A percentile compares a stretch with the other conserved stretches of the same genome.
These are phyloP conservation scores for Karstenula rhodostoma DNA, from an alignment of 2,329 filamentous ascomycete species.

Conservation along the genomic window DNA sequence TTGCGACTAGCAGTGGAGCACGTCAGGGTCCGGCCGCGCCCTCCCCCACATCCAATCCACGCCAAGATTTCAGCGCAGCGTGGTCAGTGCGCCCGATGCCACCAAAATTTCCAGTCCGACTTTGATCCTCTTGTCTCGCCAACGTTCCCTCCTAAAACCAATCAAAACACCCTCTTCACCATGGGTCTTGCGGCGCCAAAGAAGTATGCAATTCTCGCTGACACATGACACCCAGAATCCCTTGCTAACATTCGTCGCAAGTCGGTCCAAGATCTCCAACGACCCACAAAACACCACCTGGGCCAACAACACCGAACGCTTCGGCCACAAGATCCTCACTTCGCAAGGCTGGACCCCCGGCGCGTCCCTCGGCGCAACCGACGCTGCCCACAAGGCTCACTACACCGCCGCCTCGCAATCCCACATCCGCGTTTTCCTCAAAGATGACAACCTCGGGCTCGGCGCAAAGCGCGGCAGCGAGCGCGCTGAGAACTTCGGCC, in stretches of 20 bases:
- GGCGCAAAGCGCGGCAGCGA: constrained; percentile 80
- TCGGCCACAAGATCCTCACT: constrained; percentile 88
- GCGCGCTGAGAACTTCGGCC: constrained; percentile 75
- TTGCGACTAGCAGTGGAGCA: background rate
- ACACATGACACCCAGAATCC: background rate
- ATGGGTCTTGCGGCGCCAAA: constrained; percentile 76
- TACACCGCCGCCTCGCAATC: constrained; percentile 83
- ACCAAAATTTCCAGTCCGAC: constrained; percentile 38
- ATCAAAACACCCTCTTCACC: constrained; percentile 18
- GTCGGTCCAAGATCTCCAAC: constrained; percentile 76
- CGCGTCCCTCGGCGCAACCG: constrained; percentile 78
- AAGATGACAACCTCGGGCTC: constrained; percentile 90
- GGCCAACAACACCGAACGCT: constrained; percentile 81
- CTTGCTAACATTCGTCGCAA: constrained; percentile 37
- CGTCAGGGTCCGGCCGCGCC: constrained; percentile 11
- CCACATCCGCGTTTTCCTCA: constrained; percentile 83
- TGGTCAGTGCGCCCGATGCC: constrained; percentile 27
- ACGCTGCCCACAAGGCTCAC: constrained; percentile 76
- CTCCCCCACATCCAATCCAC: constrained; percentile 28
- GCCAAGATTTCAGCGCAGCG: constrained; percentile 36
- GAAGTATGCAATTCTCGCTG: constrained; percentile 60
- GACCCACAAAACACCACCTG: constrained; percentile 98
- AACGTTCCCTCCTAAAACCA: background rate
- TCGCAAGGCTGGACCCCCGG: constrained; percentile 92
- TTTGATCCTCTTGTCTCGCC: background rate